Evolutionary conservation across 139 green algal genomes (phyloP), one percentile per base, ranked within the genome.

Genomic region (Chlamydomonas sp.): DNA sequence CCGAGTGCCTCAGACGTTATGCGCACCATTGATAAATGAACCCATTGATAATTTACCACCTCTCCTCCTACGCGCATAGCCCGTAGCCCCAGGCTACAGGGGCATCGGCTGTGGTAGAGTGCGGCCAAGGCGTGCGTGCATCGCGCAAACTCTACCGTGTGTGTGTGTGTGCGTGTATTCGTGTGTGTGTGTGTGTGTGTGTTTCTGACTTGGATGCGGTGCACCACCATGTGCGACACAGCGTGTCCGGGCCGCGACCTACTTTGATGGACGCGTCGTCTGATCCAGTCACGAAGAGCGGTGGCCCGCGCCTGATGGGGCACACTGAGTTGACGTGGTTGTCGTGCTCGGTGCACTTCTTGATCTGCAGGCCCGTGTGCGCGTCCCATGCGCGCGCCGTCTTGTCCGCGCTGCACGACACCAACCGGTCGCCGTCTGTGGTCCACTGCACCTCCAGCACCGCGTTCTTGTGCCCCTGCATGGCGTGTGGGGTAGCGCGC

Each of bases 401-500:
- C 67, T 91, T 91, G 79, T 99, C 94, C 1, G 95, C 79, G 2
- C 81, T 91, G 26, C 82, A 89, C 2, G 82, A 85, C 0, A 97
- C 31, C 2, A 99, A 65, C 10, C 83, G 74, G 69, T 93, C 83
- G 3, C 91, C 90, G 64, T 93, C 90, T 0, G 79, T 62, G 5
- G 88, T 90, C 92, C 94, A 99, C 36, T 95, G 87, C 73, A 98
- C 58, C 50, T 97, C 86, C 62, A 97, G 71, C 20, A 99, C 79
- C 2, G 89, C 91, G 61, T 97, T 98, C 35, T 91, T 92, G 79
- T 98, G 93, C 22, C 94, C 93, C 74, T 74, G 73, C 4, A 35
- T 2, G 29, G 57, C 2, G 13, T 2, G 57, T n/a, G 57, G 37
- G 57, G 57, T 5, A 5, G 16, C 6, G 8, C 30, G 57, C 30